A percentile compares a stretch with the other conserved stretches of the same genome.
These are phyloP conservation scores for Pichia sp. DNA, from an alignment of 1,139 yeast genomes.

Conservation along the genomic window DNA sequence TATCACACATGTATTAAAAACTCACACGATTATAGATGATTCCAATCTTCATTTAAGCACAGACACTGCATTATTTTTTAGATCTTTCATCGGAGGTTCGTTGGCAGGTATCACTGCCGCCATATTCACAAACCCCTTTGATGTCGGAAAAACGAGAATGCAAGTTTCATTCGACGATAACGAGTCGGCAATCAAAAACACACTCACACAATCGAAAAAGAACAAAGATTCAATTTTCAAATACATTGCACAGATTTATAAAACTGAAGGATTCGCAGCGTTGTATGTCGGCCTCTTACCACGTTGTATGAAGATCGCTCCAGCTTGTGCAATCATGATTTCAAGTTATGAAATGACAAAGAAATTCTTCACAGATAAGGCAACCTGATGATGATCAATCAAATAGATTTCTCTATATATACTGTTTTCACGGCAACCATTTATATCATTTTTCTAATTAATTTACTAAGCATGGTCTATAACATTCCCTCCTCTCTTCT, in stretches of 20 bases:
- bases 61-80: slow-evolving; percentile 51
- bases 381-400: too few species aligned
- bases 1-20: slow-evolving; percentile 23
- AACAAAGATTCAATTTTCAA: slow-evolving; percentile 54
- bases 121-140: slow-evolving; percentile 87
- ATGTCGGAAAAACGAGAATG: slow-evolving; percentile 92
- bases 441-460: not conserved
- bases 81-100: slow-evolving; percentile 83
- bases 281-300: slow-evolving; percentile 85
- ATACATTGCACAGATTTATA: slow-evolving; percentile 59
- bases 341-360: slow-evolving; percentile 93
- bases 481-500: not conserved
- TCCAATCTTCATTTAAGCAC: slow-evolving; percentile 7
- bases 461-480: slow-evolving; percentile 7
- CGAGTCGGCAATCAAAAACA: slow-evolving; percentile 13
- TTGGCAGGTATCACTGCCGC: slow-evolving; percentile 87
- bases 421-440: too few species aligned
- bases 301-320: slow-evolving; percentile 87
- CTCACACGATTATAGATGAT: slow-evolving; percentile 15
- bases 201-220: slow-evolving; percentile 8
- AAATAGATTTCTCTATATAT: too few species aligned
- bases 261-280: slow-evolving; percentile 73
- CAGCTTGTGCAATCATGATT: slow-evolving; percentile 98
- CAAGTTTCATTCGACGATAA: slow-evolving; percentile 53
- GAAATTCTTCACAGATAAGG: slow-evolving; percentile 45